These are phyloP conservation scores for Pulveroboletus sp. DNA, from an alignment of 768 basidiomycete genomes.

Conservation along the genomic window DNA sequence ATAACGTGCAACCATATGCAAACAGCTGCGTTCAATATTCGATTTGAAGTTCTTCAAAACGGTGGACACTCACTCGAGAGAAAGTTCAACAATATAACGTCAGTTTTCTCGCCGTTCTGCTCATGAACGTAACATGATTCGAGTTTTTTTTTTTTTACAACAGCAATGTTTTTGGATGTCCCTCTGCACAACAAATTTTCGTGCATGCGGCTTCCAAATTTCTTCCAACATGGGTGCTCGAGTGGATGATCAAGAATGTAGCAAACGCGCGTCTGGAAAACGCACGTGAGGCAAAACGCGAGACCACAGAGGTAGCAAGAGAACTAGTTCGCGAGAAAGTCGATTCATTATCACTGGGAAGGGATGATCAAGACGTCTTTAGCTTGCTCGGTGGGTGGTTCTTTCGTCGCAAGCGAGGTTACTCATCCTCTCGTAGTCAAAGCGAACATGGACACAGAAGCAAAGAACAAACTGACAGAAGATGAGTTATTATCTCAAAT, in stretches of 20 bases:
- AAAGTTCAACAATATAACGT: constrained; percentile 13
- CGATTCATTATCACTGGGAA: background rate
- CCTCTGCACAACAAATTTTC: constrained; percentile 19
- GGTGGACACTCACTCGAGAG: constrained; percentile 9
- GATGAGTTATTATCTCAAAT: constrained; percentile 1
- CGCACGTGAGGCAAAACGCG: background rate
- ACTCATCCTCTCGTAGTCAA: constrained; percentile 15
- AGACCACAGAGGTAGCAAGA: background rate
- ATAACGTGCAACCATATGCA: background rate
- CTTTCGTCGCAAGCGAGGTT: background rate
- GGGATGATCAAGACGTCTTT: constrained; percentile 4
- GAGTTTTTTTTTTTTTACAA: constrained; percentile 19
- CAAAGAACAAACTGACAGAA: constrained; percentile 24
- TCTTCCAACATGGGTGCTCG: constrained; percentile 18
- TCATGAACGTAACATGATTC: background rate
- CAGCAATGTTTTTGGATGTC: constrained; percentile 15
- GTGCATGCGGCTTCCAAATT: background rate
- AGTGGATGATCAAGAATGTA: constrained; percentile 32
- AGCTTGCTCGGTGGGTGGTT: constrained; percentile 41
- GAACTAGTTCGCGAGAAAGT: constrained; percentile 7
- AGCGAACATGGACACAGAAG: constrained; percentile 27
- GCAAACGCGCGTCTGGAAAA: constrained; percentile 17
- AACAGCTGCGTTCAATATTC: constrained; percentile 48
- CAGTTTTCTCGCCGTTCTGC: background rate
- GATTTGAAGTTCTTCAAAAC: constrained; percentile 27